Base-by-base conservation (phyloP, 2,329 filamentous ascomycete species). In the Sclerotiophoma versabilis region DNA sequence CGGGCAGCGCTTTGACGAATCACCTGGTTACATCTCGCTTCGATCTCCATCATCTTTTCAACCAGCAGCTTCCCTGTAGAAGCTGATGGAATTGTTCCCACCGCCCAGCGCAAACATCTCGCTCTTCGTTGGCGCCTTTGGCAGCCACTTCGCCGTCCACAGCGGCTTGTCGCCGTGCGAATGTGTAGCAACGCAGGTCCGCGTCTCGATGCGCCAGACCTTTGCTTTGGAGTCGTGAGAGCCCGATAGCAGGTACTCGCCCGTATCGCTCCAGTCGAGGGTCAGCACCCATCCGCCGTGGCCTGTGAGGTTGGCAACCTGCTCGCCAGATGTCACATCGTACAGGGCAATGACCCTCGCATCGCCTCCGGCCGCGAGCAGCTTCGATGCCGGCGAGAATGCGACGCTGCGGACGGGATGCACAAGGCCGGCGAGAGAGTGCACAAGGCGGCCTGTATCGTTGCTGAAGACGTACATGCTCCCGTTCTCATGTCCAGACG, bases 381-480 rank as follows among this genome's bases (percentile, higher is more conserved):
- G 85, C 46, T 87, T 93, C 54, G 88, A 89, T 12, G 86, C 90
- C 0, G 95, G 95, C 0, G 92, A 96, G 77, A 99, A 99, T 1
- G 90, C 84, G 10, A 98, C 86, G 9, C 89, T 83, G 54, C 95
- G 89, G 20, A 98, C 89, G 1, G 93, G 90, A 64, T 93, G 93
- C 43, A 93, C 87, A 25, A 98, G 84, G 5, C 93, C 92, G 49
- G 91, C 88, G 20, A 99, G 80, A 7, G 92, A 95, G 75, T 96
- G 93, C 11, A 91, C 81, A 65, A 99, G 85, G 48, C 91, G 86
- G 3, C 91, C 91, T 0, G 90, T 92, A 64, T 92, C 88, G 68
- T 96, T 98, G 79, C 92, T 93, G 82, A 98, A 99, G 58, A 99
- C 87, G 77, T 97, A 97, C 59, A 98, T 85, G 11, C 87, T 88